Evolutionary conservation across 2,329 filamentous ascomycete species (phyloP).

Genomic region (Epichloe sylvatica): DNA sequence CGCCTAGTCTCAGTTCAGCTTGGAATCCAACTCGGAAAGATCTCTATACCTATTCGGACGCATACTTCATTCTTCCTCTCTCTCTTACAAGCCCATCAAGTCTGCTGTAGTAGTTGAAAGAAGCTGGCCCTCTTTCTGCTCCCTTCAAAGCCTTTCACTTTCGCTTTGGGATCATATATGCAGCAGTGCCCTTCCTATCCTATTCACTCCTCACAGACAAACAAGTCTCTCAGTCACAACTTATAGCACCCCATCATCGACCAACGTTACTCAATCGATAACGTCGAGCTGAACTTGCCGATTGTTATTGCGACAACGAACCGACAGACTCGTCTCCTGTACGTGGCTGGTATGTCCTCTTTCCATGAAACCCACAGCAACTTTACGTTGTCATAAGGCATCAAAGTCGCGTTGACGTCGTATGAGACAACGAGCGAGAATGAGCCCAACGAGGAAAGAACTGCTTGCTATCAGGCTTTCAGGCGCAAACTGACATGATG

Average conservation of each 20-base stretch:
- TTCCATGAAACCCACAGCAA: not conserved
- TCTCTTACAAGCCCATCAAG: not conserved
- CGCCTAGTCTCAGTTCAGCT: conserved; percentile 3
- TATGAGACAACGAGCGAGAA: not conserved
- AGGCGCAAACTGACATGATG: conserved; percentile 4
- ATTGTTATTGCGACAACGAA: not conserved
- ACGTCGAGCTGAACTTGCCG: not conserved
- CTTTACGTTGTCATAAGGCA: not conserved
- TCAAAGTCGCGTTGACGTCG: not conserved
- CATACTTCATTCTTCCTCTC: not conserved
- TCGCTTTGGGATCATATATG: not conserved
- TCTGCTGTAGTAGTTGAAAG: conserved; percentile 2
- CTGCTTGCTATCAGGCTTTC: conserved; percentile 2
- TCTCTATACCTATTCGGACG: not conserved
- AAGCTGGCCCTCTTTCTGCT: conserved; percentile 3
- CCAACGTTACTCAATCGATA: not conserved
- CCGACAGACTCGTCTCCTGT: not conserved
- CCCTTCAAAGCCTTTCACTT: not conserved
- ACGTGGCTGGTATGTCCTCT: not conserved
- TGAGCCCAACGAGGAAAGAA: not conserved
- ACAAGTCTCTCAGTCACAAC: not conserved
- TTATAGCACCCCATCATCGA: not conserved
- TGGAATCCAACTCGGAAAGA: not conserved
- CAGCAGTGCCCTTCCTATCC: not conserved
- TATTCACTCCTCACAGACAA: not conserved